phyloP scores from a whole-genome alignment of 371 early-diverging fungal species.

The Lichtheimia hyalospora region DNA sequence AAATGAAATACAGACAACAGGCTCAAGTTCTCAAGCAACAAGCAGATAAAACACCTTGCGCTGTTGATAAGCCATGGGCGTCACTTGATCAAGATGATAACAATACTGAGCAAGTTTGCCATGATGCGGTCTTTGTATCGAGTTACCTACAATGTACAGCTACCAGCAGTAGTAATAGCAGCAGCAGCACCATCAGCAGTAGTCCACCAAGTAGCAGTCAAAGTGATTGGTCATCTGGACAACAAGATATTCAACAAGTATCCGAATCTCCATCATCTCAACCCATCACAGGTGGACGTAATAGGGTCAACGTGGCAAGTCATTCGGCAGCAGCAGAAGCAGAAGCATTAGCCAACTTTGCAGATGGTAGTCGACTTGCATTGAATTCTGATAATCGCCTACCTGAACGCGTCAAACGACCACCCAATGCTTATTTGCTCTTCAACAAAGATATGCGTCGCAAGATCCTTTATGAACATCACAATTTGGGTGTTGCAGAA shows the following conservation, averaged over 20 bases:
- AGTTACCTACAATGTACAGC: too few relatives aligned
- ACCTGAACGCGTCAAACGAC: constrained; percentile 51
- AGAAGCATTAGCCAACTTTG: constrained; percentile 11
- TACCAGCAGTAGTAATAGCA: too few relatives aligned
- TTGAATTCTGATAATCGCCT: background rate
- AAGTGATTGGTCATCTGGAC: too few relatives aligned
- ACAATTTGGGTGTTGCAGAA: constrained; percentile 57
- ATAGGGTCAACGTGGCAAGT: constrained; percentile 13
- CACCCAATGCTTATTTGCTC: constrained; percentile 66
- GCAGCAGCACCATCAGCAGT: too few relatives aligned
- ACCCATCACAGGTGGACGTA: background rate
- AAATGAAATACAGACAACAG: constrained; percentile 1
- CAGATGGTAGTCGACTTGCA: background rate
- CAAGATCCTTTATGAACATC: constrained; percentile 51
- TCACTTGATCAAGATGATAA: too few relatives aligned
- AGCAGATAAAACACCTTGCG: constrained; percentile 1
- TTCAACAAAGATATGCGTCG: constrained; percentile 67
- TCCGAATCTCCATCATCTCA: too few relatives aligned
- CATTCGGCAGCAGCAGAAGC: constrained; percentile 18
- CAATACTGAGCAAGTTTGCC: too few relatives aligned
- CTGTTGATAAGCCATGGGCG: background rate
- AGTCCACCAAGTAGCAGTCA: too few relatives aligned
- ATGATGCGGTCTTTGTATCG: too few relatives aligned
- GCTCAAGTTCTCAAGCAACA: constrained; percentile 4
- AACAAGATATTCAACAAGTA: too few relatives aligned